Evolutionary conservation across 1,284 basidiomycete genomes (phyloP).

Genomic region (Thecaphora frezii): DNA sequence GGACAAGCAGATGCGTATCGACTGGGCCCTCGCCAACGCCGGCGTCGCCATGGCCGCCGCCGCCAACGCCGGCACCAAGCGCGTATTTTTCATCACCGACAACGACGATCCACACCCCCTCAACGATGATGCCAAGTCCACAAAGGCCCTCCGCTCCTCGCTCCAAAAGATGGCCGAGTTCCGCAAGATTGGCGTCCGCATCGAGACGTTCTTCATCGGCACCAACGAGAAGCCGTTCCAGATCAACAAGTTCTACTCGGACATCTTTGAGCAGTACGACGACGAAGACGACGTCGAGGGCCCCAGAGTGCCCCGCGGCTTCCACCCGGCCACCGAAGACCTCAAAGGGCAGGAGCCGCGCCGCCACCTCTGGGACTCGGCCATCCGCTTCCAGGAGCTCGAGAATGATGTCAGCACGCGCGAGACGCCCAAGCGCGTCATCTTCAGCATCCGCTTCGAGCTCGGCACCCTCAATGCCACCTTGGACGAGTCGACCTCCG

Average conservation of each 20-base stretch:
- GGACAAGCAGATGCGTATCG: conserved; percentile 64
- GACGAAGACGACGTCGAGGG: conserved; percentile 31
- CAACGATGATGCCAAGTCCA: conserved; percentile 61
- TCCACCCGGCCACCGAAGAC: conserved; percentile 22
- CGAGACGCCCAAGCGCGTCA: conserved; percentile 82
- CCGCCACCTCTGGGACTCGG: conserved; percentile 40
- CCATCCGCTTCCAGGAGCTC: conserved; percentile 49
- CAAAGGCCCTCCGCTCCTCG: conserved; percentile 25
- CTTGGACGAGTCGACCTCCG: too few species aligned
- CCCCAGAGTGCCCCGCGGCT: conserved; percentile 13
- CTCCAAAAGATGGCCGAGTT: conserved; percentile 65
- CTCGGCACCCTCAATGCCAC: conserved; percentile 63
- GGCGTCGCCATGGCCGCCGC: conserved; percentile 63
- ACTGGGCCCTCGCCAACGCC: conserved; percentile 67
- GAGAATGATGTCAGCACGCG: conserved; percentile 52
- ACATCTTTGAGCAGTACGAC: conserved; percentile 52
- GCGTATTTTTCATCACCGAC: conserved; percentile 89
- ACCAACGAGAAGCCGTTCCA: conserved; percentile 69
- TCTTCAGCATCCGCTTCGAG: conserved; percentile 79
- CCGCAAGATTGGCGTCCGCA: conserved; percentile 73
- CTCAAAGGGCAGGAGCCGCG: conserved; percentile 24
- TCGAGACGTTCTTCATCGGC: conserved; percentile 91
- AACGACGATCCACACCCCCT: conserved; percentile 69
- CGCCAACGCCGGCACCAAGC: conserved; percentile 81
- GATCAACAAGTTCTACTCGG: conserved; percentile 70